Conservation (phyloP, 345 rosid genomes). For the Citrus cavaleriei region DNA sequence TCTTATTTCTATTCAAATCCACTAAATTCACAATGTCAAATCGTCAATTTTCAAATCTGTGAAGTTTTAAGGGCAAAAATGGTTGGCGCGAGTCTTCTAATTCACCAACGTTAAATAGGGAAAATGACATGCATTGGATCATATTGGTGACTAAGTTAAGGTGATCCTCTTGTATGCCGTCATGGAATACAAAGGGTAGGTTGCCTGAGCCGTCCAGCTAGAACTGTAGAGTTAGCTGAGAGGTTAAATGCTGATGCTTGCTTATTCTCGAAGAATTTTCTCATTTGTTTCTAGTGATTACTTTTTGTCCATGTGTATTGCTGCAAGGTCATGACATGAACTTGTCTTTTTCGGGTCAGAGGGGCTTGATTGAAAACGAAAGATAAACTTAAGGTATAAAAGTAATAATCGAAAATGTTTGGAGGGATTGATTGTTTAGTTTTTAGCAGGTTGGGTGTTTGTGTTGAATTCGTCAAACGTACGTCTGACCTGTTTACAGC, state of each 20-base stretch:
- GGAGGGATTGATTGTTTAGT: background rate
- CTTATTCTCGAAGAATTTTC: slow-evolving; percentile 1
- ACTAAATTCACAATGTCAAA: too few relatives aligned
- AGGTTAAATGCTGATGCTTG: background rate
- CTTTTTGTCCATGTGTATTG: background rate
- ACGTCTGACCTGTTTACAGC: slow-evolving; percentile 14
- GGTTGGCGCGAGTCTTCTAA: too few relatives aligned
- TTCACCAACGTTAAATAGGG: too few relatives aligned
- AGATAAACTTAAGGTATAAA: background rate
- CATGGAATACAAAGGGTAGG: background rate
- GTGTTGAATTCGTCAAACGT: slow-evolving; percentile 15
- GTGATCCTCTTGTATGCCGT: too few relatives aligned
- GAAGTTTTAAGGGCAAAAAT: too few relatives aligned
- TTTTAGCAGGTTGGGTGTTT: background rate
- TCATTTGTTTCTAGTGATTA: background rate
- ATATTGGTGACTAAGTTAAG: too few relatives aligned
- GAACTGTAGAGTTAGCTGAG: background rate
- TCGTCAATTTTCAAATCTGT: too few relatives aligned
- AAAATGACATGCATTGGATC: too few relatives aligned
- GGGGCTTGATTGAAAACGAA: background rate
- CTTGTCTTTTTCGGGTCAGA: background rate
- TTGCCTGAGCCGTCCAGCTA: background rate
- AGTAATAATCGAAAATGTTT: background rate
- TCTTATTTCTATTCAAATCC: too few relatives aligned
- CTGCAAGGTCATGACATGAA: background rate